Conservation (phyloP, 1,284 basidiomycete species). For the Pseudozyma sp. region DNA sequence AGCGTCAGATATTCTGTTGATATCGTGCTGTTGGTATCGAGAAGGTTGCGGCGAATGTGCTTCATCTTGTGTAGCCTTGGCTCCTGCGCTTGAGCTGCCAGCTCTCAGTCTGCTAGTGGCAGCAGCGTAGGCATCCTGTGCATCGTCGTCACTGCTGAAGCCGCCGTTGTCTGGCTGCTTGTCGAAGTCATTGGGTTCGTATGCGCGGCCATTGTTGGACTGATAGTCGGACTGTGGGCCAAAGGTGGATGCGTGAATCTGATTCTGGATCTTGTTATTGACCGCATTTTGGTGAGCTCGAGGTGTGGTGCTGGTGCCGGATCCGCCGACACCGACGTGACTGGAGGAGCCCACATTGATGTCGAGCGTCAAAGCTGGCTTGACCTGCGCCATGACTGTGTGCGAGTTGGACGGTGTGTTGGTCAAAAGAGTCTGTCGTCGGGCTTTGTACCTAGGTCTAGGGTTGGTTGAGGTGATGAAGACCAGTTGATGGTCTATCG, state of each 20-base stretch:
- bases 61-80: conserved; percentile 46
- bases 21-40: conserved; percentile 20
- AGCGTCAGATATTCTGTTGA: conserved; percentile 19
- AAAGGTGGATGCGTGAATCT: conserved; percentile 49
- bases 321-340: conserved; percentile 41
- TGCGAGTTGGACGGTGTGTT: neutral
- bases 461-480: neutral
- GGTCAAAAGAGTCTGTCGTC: neutral
- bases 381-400: conserved; percentile 52
- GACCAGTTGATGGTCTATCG: neutral
- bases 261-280: conserved; percentile 43
- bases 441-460: neutral
- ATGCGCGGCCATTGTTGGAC: conserved; percentile 15
- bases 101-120: conserved; percentile 45
- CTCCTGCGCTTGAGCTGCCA: conserved; percentile 47
- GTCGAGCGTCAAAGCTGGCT: conserved; percentile 60
- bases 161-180: conserved; percentile 49
- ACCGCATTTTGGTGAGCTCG: conserved; percentile 43
- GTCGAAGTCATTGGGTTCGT: conserved; percentile 31
- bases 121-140: conserved; percentile 47
- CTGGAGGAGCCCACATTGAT: conserved; percentile 48
- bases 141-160: conserved; percentile 61
- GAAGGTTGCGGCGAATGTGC: conserved; percentile 15
- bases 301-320: conserved; percentile 46
- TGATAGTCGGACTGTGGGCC: conserved; percentile 27